Evolutionary conservation across 306 rosid species (phyloP), one percentile per base, ranked within the genome.

Genomic region (Pterocarpus santalinus): DNA sequence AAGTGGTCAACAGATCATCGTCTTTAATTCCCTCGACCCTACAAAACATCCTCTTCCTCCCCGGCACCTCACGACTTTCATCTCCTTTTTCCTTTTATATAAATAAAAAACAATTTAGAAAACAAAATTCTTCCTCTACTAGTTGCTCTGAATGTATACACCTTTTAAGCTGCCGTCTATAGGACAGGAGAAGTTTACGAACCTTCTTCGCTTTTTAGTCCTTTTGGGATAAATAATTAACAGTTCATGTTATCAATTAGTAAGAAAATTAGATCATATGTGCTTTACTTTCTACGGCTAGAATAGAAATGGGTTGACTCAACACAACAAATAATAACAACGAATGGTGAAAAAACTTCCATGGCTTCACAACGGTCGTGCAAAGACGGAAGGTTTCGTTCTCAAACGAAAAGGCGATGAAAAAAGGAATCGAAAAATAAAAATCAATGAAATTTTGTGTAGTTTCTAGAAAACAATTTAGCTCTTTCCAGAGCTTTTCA

Each of bases 291-390:
- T 61, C 39, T 61, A 44, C 32, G 44, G 51, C 60, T 43, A 30
- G 0, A 22, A 22, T 22, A 22, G 55, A 65, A 47, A n/a, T 35
- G 52, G 12, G 15, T 11, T 53, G 36, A 28, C 65, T 6, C 15
- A 71, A 38, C 66, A 41, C 44, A 43, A 77, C 44, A 56, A 55
- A 30, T n/a, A 44, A 69, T 16, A 43, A 35, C 6, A n/a, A 71
- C 13, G 16, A 62, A 62, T 7, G 64, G 34, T 33, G 55, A 22
- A 62, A 34, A 69, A 57, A 60, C 6, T 72, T 62, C 46, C 72
- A 71, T 62, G 83, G 73, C 78, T 80, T 80, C 83, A 8, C 47
- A 9, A 14, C 7, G 16, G 33, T 3, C 33, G 11, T 34, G 69
- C 69, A 35, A 10, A 67, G 15, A 2, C 15, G 46, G 15, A 10